Conservation (phyloP, 2,329 filamentous ascomycete genomes). For the Cadophora malorum region DNA sequence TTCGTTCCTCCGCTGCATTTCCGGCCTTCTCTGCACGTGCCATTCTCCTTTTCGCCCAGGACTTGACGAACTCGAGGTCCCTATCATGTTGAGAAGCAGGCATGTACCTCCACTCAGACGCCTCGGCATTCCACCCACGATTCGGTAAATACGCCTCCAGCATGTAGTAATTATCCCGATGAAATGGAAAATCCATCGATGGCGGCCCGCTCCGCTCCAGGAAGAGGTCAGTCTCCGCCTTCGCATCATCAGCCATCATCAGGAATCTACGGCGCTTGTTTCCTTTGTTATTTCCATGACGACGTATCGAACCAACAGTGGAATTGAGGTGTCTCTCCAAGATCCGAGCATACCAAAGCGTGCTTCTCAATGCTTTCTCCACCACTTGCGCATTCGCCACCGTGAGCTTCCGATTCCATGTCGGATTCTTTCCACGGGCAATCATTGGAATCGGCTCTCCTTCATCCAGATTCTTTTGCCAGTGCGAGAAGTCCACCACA, state of each 20-base stretch:
- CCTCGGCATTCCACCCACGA: conserved; percentile 56
- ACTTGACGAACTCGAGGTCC: conserved; percentile 32
- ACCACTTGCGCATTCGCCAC: conserved; percentile 53
- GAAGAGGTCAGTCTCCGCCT: conserved; percentile 56
- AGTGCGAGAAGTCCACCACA: conserved; percentile 61
- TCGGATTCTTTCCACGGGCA: conserved; percentile 52
- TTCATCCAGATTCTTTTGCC: conserved; percentile 58
- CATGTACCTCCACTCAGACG: conserved; percentile 56
- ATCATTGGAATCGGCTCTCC: conserved; percentile 60
- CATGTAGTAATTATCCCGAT: conserved; percentile 64
- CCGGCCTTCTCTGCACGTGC: not conserved
- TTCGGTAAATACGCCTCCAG: conserved; percentile 63
- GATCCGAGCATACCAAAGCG: conserved; percentile 57
- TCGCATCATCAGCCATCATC: conserved; percentile 54
- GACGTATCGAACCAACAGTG: conserved; percentile 52
- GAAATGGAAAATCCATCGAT: conserved; percentile 59
- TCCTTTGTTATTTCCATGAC: conserved; percentile 56
- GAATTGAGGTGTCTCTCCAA: conserved; percentile 56
- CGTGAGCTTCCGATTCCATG: conserved; percentile 58
- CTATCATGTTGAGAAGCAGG: conserved; percentile 30
- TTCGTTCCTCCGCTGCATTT: not conserved
- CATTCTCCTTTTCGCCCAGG: conserved; percentile 29
- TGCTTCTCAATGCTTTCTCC: conserved; percentile 52
- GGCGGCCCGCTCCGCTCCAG: conserved; percentile 57
- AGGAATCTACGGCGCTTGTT: conserved; percentile 53